Conservation (phyloP, 2,329 filamentous ascomycete genomes). For the Pestalotiopsis sp. region DNA sequence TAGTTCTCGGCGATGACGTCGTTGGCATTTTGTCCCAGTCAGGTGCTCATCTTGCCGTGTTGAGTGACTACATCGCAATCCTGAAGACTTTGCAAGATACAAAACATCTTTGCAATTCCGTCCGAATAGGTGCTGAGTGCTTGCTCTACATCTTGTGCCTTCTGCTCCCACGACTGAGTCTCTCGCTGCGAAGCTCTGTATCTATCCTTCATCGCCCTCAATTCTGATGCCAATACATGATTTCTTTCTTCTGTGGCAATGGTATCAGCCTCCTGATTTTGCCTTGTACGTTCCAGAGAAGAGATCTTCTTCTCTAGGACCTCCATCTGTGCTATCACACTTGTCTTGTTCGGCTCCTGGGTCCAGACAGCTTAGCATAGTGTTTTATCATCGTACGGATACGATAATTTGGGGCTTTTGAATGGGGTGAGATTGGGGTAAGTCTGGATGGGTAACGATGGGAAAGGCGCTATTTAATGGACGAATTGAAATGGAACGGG, state of each 20-base stretch:
- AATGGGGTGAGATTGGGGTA: too few relatives aligned
- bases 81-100: too few relatives aligned
- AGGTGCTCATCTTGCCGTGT: background rate
- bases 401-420: too few relatives aligned
- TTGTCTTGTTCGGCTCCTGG: background rate
- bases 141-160: conserved; percentile 1
- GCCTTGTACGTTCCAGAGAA: background rate
- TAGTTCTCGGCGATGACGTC: background rate
- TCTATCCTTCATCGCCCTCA: background rate
- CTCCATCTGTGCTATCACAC: background rate
- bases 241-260: background rate
- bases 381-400: background rate
- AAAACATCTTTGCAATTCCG: background rate
- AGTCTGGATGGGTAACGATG: too few relatives aligned
- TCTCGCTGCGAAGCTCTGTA: background rate
- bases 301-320: background rate
- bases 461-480: too few relatives aligned
- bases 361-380: background rate
- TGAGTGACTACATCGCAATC: background rate
- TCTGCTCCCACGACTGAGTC: background rate
- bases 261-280: background rate
- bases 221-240: background rate
- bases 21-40: background rate
- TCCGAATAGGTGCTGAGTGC: background rate
- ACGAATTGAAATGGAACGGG: too few relatives aligned